Evolutionary conservation across 129 eudicot genomes (phyloP), one percentile per base, ranked within the genome.

Genomic region (Cynara cardunculus): DNA sequence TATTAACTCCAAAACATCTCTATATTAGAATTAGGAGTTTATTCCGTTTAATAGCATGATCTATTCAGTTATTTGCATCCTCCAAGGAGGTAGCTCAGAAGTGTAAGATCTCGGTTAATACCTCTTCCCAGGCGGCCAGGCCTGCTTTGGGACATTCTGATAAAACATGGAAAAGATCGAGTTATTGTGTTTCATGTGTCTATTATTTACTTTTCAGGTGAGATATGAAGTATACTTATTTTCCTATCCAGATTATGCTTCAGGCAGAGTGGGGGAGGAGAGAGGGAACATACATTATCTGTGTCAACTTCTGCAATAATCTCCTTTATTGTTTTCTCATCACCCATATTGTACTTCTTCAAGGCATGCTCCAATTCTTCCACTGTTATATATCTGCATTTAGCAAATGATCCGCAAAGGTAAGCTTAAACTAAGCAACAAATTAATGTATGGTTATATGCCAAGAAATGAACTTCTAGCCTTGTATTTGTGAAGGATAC

Each of bases 291-390:
- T 87, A 92, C 99, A 75, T 89, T 30, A 74, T 94, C 99, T 1
- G 99, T 94, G 85, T 94, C 99, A 77, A 94, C 99, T 89, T 95
- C 99, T 12, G 96, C 89, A 80, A 95, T 91, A 46, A 95, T 95
- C 88, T 95, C 99, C 88, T 88, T 87, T 77, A 95, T 90, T 41
- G 96, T 95, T 89, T 90, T 92, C 77, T 88, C 94, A 81, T 92
- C 99, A 69, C 97, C 94, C 97, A 95, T 95, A 80, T 95, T 95
- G 78, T 95, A 90, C 87, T 95, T 84, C 89, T 87, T 92, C 86
- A 95, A 62, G 25, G 97, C 97, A 69, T 95, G 96, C 82, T 90
- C 99, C 88, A 95, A 71, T 79, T 95, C 99, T 84, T 95, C 99
- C 89, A 90, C 84, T 1, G 97, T 95, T 69, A 95, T 95, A 84